phyloP scores from a whole-genome alignment of 768 basidiomycete genomes.

The Tulasnella calospora region DNA sequence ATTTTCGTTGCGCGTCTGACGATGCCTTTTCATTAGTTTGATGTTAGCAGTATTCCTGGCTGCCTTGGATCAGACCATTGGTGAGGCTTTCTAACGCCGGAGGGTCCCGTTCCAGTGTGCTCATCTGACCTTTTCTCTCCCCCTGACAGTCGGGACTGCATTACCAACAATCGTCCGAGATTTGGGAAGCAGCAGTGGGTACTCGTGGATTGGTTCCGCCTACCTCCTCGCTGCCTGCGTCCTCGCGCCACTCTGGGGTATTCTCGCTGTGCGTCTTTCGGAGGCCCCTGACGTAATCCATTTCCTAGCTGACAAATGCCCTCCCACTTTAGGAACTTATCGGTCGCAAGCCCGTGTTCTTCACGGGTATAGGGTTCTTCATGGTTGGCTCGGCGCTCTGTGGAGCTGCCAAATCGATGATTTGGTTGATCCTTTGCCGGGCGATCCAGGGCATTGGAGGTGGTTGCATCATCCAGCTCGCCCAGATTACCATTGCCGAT shows the following conservation, averaged over 20 bases:
- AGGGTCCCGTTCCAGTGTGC: background rate
- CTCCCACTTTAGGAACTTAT: conserved; percentile 35
- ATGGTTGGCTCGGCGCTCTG: conserved; percentile 75
- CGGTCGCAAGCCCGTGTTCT: conserved; percentile 69
- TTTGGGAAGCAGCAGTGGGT: conserved; percentile 56
- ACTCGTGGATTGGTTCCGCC: conserved; percentile 67
- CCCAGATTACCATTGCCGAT: conserved; percentile 74
- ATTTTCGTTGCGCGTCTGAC: background rate
- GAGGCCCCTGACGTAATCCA: background rate
- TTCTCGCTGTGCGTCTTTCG: conserved; percentile 5
- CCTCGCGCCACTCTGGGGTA: conserved; percentile 18
- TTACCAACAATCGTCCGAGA: conserved; percentile 66
- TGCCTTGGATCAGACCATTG: conserved; percentile 43
- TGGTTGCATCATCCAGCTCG: conserved; percentile 68
- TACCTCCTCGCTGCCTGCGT: conserved; percentile 59
- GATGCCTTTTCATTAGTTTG: conserved; percentile 17
- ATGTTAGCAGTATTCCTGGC: conserved; percentile 35
- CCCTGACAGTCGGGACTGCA: conserved; percentile 45
- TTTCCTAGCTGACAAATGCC: background rate
- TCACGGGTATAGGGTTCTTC: conserved; percentile 60
- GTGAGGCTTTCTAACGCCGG: background rate
- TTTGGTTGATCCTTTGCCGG: conserved; percentile 68
- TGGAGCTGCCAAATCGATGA: conserved; percentile 73
- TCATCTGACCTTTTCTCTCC: background rate
- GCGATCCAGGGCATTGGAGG: conserved; percentile 82